Evolutionary conservation across 495 filamentous ascomycete species (phyloP).

Genomic region (Aspergillus taichungensis): DNA sequence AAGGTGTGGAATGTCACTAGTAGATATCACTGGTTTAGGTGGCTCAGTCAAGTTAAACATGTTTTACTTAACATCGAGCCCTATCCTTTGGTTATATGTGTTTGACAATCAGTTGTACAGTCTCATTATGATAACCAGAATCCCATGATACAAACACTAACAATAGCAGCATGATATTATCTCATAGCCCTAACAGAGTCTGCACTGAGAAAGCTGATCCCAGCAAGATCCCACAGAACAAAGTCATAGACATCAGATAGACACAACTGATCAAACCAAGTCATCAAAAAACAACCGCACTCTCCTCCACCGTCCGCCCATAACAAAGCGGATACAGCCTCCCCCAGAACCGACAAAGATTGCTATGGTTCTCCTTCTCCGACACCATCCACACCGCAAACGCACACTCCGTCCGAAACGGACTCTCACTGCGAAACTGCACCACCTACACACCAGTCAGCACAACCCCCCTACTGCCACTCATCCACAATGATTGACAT

Average conservation of each 20-base stretch:
- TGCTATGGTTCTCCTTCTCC: constrained; percentile 14
- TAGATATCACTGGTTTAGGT: too few relatives aligned
- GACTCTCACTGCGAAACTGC: constrained; percentile 25
- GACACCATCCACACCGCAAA: constrained; percentile 31
- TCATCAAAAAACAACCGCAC: constrained; percentile 13
- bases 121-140: too few relatives aligned
- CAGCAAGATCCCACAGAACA: background rate
- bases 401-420: constrained; percentile 21
- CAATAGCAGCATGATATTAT: too few relatives aligned
- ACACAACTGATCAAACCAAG: background rate
- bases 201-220: constrained; percentile 1
- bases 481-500: too few relatives aligned
- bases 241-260: background rate
- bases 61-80: too few relatives aligned
- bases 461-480: background rate
- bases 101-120: too few relatives aligned
- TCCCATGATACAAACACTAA: too few relatives aligned
- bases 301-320: constrained; percentile 23
- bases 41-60: too few relatives aligned
- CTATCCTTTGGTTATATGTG: too few relatives aligned
- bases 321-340: constrained; percentile 32
- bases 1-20: too few relatives aligned
- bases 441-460: constrained; percentile 18
- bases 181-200: background rate
- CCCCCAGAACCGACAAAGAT: constrained; percentile 26